Evolutionary conservation across 352 stramenopile genomes (phyloP).

Genomic region (Phytophthora tentaculata): DNA sequence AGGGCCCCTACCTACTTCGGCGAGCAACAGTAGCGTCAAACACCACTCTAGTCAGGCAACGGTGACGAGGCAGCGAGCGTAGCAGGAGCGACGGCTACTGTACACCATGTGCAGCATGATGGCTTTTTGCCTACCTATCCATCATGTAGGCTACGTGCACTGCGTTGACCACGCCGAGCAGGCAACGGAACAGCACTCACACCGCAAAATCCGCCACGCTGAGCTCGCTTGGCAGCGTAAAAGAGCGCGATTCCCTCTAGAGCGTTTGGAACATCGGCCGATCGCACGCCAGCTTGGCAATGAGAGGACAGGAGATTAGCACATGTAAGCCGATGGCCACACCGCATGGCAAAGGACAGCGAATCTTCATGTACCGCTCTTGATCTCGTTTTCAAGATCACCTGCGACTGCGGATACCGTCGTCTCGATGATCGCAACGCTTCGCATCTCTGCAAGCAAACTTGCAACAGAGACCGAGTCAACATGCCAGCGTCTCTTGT

Average conservation of each 20-base stretch:
- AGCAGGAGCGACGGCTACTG: conserved; percentile 18
- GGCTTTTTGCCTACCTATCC: too few species aligned
- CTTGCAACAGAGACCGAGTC: conserved; percentile 20
- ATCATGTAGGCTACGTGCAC: too few species aligned
- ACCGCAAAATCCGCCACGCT: conserved; percentile 21
- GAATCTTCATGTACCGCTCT: conserved; percentile 22
- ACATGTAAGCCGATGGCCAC: not conserved
- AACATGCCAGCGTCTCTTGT: conserved; percentile 21
- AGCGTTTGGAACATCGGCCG: conserved; percentile 13
- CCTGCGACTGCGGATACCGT: too few species aligned
- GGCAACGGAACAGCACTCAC: conserved; percentile 23
- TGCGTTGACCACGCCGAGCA: too few species aligned
- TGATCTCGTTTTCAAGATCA: conserved; percentile 21
- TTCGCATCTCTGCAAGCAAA: conserved; percentile 7
- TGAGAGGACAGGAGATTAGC: conserved; percentile 28
- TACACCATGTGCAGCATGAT: too few species aligned
- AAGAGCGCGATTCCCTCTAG: conserved; percentile 34
- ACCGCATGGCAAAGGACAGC: conserved; percentile 11
- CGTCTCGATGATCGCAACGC: conserved; percentile 24
- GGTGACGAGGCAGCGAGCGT: conserved; percentile 31
- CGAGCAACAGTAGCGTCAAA: conserved; percentile 5
- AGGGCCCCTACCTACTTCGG: not conserved
- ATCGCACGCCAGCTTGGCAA: conserved; percentile 21
- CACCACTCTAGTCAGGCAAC: conserved; percentile 22
- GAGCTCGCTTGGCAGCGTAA: conserved; percentile 10